Conservation (phyloP, 2,329 filamentous ascomycete genomes). For the Blumeriella jaapii region DNA sequence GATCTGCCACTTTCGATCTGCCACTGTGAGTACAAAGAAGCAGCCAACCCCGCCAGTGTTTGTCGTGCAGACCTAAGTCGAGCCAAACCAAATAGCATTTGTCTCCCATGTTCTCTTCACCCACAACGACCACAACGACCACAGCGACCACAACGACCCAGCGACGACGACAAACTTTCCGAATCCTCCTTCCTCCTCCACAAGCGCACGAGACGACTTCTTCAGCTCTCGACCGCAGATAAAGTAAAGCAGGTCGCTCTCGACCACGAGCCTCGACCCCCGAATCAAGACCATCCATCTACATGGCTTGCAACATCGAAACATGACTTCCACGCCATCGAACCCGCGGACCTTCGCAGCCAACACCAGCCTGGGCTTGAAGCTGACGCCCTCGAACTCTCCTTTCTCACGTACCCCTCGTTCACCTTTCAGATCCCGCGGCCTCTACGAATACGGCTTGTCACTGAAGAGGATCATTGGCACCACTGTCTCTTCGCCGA, state of each 20-base stretch:
- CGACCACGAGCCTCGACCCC: not conserved
- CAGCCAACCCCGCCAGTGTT: not conserved
- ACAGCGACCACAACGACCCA: too few relatives aligned
- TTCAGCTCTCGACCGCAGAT: too few relatives aligned
- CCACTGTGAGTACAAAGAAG: conserved; percentile 11
- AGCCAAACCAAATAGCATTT: conserved; percentile 12
- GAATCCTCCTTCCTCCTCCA: conserved; percentile 8
- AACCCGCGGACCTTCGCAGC: conserved; percentile 24
- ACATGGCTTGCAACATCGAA: conserved; percentile 27
- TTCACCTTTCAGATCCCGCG: conserved; percentile 42
- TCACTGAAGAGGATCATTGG: conserved; percentile 79
- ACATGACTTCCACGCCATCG: conserved; percentile 27
- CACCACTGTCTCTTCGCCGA: conserved; percentile 74
- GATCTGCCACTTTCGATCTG: conserved; percentile 8
- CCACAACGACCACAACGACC: too few relatives aligned
- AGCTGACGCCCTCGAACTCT: conserved; percentile 66
- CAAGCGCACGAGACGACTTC: conserved; percentile 7
- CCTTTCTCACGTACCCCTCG: conserved; percentile 53
- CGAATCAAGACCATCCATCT: conserved; percentile 15
- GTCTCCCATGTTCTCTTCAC: conserved; percentile 13
- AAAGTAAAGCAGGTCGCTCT: too few relatives aligned
- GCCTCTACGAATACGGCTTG: conserved; percentile 45
- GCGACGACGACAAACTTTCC: conserved; percentile 7
- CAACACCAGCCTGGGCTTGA: conserved; percentile 34
- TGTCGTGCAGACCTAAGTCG: conserved; percentile 8